Evolutionary conservation across 1,284 basidiomycete genomes (phyloP), one percentile per base, ranked within the genome.

Genomic region (Lentinus polychrous): DNA sequence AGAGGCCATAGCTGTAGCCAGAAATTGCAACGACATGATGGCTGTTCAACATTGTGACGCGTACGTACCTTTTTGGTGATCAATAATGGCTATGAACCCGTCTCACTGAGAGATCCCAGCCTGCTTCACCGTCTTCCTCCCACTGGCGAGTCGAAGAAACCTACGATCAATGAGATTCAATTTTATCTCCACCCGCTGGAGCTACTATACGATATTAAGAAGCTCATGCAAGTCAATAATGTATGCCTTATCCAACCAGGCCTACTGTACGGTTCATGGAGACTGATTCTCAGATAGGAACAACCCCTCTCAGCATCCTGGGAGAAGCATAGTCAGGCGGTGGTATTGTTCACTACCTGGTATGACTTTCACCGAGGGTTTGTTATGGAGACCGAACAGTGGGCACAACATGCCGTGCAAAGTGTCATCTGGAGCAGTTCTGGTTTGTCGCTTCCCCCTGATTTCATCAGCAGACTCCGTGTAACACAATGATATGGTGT

Each of bases 41-140:
- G 83, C 83, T 15, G 66, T 91, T 46, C 85, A 89, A 54, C 83
- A 88, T 58, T 89, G 86, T 58, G 82, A 83, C 58, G 85, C 83
- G 87, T 86, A 50, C 39, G 60, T 44, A 44, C 6, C 35, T 22
- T 17, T n/a, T 5, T 14, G 14, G n/a, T n/a, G n/a, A n/a, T n/a
- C 35, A 4, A 43, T 2, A 24, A 18, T 11, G 27, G 20, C 15
- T 23, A 8, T 38, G n/a, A 17, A 5, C 34, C 45, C 11, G 6
- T 39, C 35, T 41, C 6, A 45, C 12, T n/a, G 10, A 20, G 22
- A 51, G 46, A 55, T 37, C 52, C n/a, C 23, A 90, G 86, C 57
- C 69, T 91, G 58, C 58, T 86, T 22, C 78, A 86, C 61, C 81
- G 87, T 6, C 68, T 90, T 22, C 81, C 83, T 31, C 69, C 73